These are phyloP conservation scores for Ganoderma boninense DNA, from an alignment of 1,284 basidiomycete species.

Conservation along the genomic window DNA sequence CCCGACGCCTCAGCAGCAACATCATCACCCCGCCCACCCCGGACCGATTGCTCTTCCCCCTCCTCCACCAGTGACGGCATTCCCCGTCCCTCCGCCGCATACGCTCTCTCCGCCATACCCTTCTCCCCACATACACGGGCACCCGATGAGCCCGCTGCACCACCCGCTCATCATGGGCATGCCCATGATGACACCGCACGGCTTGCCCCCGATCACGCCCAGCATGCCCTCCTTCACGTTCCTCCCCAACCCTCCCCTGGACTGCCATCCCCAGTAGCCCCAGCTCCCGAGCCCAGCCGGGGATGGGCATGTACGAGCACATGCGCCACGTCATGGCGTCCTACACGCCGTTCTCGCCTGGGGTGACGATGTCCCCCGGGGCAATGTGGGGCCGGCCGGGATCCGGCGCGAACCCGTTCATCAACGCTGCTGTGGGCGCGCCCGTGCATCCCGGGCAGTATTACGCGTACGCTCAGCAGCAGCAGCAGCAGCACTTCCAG, in stretches of 20 bases:
- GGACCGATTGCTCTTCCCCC: conserved; percentile 77
- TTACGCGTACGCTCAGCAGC: conserved; percentile 20
- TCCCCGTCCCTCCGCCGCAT: conserved; percentile 47
- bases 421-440: conserved; percentile 75
- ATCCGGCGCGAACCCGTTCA: conserved; percentile 57
- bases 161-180: conserved; percentile 42
- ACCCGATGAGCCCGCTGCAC: conserved; percentile 44
- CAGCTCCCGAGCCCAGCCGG: conserved; percentile 18
- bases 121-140: conserved; percentile 41
- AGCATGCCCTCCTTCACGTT: conserved; percentile 84
- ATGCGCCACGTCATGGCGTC: conserved; percentile 39
- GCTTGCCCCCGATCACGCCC: conserved; percentile 79
- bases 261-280: conserved; percentile 21
- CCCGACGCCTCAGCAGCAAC: conserved; percentile 43
- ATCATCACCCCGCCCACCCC: conserved; percentile 67
- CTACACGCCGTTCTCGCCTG: conserved; percentile 64
- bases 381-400: conserved; percentile 70
- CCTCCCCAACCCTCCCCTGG: conserved; percentile 51
- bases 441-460: conserved; percentile 52
- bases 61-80: conserved; percentile 52
- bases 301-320: conserved; percentile 22
- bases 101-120: conserved; percentile 41
- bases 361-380: conserved; percentile 75
- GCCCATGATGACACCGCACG: conserved; percentile 66
- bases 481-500: conserved; percentile 4